Percentiles rank a stretch among this genome's conserved stretches.
These are phyloP conservation scores for Pseudocercospora macadamiae DNA, from an alignment of 2,329 filamentous ascomycete species.

Conservation along the genomic window DNA sequence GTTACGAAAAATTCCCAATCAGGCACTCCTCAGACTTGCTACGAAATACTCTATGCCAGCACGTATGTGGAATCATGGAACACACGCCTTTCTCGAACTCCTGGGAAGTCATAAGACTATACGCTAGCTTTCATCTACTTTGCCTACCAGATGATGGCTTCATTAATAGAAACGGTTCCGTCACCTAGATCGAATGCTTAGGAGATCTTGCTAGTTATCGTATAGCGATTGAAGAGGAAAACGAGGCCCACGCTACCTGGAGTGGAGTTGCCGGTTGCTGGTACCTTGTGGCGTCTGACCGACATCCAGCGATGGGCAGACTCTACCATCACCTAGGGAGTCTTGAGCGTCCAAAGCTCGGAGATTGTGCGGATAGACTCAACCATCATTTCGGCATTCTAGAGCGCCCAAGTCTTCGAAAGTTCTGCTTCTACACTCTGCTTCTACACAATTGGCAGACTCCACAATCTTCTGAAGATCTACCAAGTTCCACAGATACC, in stretches of 20 bases:
- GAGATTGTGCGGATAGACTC: too few species aligned
- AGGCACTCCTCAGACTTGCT: conserved; percentile 68
- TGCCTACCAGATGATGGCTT: conserved; percentile 85
- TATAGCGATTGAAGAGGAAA: conserved; percentile 89
- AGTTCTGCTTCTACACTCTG: conserved; percentile 72
- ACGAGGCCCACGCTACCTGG: conserved; percentile 72
- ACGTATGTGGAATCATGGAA: conserved; percentile 91
- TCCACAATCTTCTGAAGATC: too few species aligned
- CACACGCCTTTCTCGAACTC: conserved; percentile 55
- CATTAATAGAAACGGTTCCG: conserved; percentile 83
- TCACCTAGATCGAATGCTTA: conserved; percentile 92
- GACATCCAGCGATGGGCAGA: conserved; percentile 72
- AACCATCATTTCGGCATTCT: too few species aligned
- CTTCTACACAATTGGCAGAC: too few species aligned
- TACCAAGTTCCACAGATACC: too few species aligned
- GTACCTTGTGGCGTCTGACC: conserved; percentile 82
- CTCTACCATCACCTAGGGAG: conserved; percentile 90
- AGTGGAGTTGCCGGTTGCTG: conserved; percentile 76
- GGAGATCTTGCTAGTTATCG: conserved; percentile 83
- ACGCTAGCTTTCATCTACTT: conserved; percentile 91
- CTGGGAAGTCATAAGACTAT: conserved; percentile 75
- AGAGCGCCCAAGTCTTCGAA: conserved; percentile 72
- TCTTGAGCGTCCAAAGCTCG: conserved; percentile 66
- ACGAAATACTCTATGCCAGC: conserved; percentile 89
- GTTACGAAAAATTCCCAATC: conserved; percentile 83